Conservation (phyloP, 352 stramenopile genomes). For the Globisporangium takayamanum region DNA sequence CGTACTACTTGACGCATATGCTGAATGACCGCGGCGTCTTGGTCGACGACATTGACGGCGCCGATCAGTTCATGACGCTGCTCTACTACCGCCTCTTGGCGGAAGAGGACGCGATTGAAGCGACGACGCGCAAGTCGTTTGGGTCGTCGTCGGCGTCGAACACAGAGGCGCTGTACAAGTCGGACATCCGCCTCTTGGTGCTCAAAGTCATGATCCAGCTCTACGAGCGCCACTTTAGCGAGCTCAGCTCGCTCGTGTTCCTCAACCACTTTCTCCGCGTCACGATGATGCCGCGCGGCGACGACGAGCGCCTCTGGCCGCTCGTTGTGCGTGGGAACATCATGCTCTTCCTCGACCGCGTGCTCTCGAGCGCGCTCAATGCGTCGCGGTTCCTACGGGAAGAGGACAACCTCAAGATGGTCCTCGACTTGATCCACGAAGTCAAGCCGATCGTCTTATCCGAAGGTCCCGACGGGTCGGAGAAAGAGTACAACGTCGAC, state of each 20-base stretch:
- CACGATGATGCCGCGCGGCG: slow-evolving; percentile 62
- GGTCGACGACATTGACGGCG: slow-evolving; percentile 69
- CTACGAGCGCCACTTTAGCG: slow-evolving; percentile 72
- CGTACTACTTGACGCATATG: slow-evolving; percentile 80
- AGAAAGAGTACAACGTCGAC: slow-evolving; percentile 71
- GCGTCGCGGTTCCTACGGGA: slow-evolving; percentile 73
- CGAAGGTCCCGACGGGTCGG: slow-evolving; percentile 52
- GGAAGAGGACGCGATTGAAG: slow-evolving; percentile 37
- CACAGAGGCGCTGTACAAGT: slow-evolving; percentile 6
- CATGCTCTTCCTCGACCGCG: slow-evolving; percentile 73
- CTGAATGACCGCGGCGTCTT: slow-evolving; percentile 76
- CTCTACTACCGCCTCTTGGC: slow-evolving; percentile 80
- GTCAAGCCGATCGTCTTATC: slow-evolving; percentile 69
- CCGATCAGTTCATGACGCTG: slow-evolving; percentile 81
- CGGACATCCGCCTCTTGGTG: slow-evolving; percentile 72
- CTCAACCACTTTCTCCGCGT: slow-evolving; percentile 78
- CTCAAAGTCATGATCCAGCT: slow-evolving; percentile 86
- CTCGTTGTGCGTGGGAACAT: slow-evolving; percentile 80
- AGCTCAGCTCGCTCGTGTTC: slow-evolving; percentile 74
- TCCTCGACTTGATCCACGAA: slow-evolving; percentile 68
- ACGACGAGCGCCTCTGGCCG: slow-evolving; percentile 34
- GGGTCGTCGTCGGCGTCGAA: slow-evolving; percentile 21
- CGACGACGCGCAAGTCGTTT: slow-evolving; percentile 9
- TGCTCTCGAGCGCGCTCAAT: slow-evolving; percentile 75
- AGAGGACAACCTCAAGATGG: slow-evolving; percentile 65